Evolutionary conservation across 1,284 basidiomycete genomes (phyloP).

Genomic region (Cystobasidium sp.): DNA sequence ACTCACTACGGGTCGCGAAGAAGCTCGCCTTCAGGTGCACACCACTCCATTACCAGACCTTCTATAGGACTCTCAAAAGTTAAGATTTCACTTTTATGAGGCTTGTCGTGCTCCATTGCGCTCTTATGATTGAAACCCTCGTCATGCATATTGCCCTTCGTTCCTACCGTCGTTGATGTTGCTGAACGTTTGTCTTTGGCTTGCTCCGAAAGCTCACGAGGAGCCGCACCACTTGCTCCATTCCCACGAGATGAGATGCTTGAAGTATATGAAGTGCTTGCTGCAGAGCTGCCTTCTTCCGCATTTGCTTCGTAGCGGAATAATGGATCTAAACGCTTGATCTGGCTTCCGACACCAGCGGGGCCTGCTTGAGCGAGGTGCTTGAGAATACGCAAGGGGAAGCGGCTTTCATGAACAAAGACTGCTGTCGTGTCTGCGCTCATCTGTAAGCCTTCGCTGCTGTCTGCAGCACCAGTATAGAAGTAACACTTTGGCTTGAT

Average conservation of each 20-base stretch:
- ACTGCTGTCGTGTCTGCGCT: constrained; percentile 26
- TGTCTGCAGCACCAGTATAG: neutral
- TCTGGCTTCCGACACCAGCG: constrained; percentile 6
- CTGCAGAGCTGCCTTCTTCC: neutral
- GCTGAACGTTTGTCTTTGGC: neutral
- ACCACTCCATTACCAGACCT: constrained; percentile 72
- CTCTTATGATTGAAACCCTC: neutral
- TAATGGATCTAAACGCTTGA: constrained; percentile 32
- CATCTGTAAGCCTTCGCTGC: neutral
- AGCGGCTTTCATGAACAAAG: constrained; percentile 31
- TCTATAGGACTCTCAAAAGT: constrained; percentile 85
- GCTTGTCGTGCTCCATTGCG: neutral
- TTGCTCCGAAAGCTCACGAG: neutral
- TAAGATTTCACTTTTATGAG: constrained; percentile 72
- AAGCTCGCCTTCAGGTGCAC: constrained; percentile 57
- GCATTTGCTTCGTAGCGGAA: constrained; percentile 40
- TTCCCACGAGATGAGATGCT: neutral
- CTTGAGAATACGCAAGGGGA: constrained; percentile 37
- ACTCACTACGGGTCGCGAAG: constrained; percentile 53
- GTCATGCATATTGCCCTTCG: neutral
- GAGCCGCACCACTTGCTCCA: neutral
- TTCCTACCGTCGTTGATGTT: neutral
- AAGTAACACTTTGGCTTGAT: constrained; percentile 1
- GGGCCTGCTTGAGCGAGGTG: constrained; percentile 23
- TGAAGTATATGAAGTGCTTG: neutral